These are phyloP conservation scores for Sporothrix dimorphospora DNA, from an alignment of 2,329 filamentous ascomycete species.

Conservation along the genomic window DNA sequence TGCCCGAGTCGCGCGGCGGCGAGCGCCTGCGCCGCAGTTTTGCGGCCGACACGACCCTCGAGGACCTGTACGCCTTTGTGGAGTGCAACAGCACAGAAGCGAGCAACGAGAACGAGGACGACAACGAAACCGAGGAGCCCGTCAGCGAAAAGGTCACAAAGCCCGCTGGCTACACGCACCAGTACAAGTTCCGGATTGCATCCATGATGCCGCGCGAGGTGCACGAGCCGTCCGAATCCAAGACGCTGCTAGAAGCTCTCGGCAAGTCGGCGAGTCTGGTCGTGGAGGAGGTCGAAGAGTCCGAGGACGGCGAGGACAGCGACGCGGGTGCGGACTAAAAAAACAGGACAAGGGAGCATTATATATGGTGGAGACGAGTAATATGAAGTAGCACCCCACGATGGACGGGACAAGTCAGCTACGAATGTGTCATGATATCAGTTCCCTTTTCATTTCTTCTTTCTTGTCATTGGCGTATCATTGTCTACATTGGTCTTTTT, in stretches of 20 bases:
- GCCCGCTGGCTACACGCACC: slow-evolving; percentile 74
- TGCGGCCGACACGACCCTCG: slow-evolving; percentile 67
- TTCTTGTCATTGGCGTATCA: neutral
- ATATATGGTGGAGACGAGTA: neutral
- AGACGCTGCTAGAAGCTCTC: slow-evolving; percentile 71
- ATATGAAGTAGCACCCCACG: neutral
- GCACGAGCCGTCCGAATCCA: slow-evolving; percentile 68
- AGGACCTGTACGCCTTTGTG: slow-evolving; percentile 94
- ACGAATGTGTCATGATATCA: neutral
- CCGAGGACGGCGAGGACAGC: slow-evolving; percentile 15
- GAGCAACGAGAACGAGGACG: slow-evolving; percentile 36
- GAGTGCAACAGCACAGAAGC: slow-evolving; percentile 78
- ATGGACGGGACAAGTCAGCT: neutral
- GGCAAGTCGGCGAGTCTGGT: slow-evolving; percentile 86
- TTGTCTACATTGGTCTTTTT: neutral
- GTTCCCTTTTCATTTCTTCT: neutral
- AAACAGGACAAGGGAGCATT: neutral
- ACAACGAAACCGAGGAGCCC: slow-evolving; percentile 40
- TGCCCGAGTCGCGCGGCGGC: slow-evolving; percentile 63
- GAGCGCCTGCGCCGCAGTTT: slow-evolving; percentile 76
- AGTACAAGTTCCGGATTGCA: slow-evolving; percentile 83
- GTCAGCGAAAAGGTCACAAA: slow-evolving; percentile 49
- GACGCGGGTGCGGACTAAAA: neutral
- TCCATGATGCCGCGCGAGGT: slow-evolving; percentile 83
- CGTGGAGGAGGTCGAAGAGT: slow-evolving; percentile 64